phyloP scores from a whole-genome alignment of 148 eudicot genomes.

The Dianthus caryophyllus region DNA sequence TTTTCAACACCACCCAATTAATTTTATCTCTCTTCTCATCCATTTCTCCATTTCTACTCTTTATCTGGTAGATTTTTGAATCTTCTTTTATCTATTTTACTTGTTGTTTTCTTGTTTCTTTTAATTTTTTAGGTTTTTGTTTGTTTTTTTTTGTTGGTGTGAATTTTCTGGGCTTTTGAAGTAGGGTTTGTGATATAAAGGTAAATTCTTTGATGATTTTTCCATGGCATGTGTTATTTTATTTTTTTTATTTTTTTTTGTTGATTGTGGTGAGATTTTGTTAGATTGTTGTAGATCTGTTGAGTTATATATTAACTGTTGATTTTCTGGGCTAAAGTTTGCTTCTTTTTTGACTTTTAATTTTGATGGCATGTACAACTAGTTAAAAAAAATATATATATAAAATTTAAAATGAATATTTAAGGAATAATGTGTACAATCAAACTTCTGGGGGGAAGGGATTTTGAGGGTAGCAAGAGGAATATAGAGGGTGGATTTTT shows the following conservation, averaged over 20 bases:
- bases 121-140: no score
- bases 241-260: neutral
- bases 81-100: neutral
- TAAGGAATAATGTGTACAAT: no score
- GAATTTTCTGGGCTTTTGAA: neutral
- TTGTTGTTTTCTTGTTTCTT: neutral
- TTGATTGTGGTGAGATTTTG: conserved; percentile 9
- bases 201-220: neutral
- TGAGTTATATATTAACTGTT: neutral
- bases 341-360: neutral
- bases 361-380: neutral
- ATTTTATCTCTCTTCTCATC: conserved; percentile 13
- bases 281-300: conserved; percentile 21
- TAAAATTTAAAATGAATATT: no score
- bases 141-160: neutral
- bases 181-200: neutral
- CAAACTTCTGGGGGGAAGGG: no score
- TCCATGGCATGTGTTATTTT: neutral
- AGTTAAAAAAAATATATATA: neutral
- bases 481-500: no score
- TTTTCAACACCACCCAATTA: conserved; percentile 5
- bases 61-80: neutral
- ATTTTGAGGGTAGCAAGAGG: no score
- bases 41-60: neutral
- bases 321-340: neutral